phyloP scores from a whole-genome alignment of 2,329 filamentous ascomycete species.

The Aureobasidium vineae region DNA sequence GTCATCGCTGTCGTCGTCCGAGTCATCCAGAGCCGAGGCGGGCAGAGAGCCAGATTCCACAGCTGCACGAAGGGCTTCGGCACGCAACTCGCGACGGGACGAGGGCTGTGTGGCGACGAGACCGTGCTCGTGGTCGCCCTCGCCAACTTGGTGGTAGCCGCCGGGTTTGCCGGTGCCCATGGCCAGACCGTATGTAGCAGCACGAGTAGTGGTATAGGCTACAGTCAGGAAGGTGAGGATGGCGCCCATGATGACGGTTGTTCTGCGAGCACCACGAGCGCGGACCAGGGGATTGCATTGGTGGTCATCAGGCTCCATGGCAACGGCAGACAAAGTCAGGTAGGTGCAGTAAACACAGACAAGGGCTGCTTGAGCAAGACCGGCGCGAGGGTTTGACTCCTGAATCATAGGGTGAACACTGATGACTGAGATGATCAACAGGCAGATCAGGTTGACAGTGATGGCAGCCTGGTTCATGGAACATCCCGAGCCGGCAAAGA shows the following conservation, averaged over 20 bases:
- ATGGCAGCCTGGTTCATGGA: conserved; percentile 97
- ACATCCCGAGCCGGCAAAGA: conserved; percentile 80
- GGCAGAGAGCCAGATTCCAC: conserved; percentile 91
- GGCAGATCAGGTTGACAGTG: conserved; percentile 83
- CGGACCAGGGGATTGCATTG: conserved; percentile 89
- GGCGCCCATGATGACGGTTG: conserved; percentile 86
- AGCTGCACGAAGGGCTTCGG: conserved; percentile 83
- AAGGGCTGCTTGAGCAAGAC: conserved; percentile 95
- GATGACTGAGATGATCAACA: conserved; percentile 74
- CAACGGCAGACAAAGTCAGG: conserved; percentile 95
- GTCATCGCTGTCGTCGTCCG: conserved; percentile 61
- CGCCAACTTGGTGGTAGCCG: conserved; percentile 58
- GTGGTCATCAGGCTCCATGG: conserved; percentile 95
- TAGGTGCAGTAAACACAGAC: conserved; percentile 98
- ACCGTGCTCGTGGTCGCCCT: conserved; percentile 76
- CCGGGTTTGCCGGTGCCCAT: conserved; percentile 60
- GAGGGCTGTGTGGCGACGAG: conserved; percentile 83
- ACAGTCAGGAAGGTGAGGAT: conserved; percentile 96
- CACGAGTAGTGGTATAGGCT: conserved; percentile 94
- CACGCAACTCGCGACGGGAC: conserved; percentile 83
- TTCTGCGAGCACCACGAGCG: conserved; percentile 82
- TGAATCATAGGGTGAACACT: conserved; percentile 90
- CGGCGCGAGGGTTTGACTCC: conserved; percentile 87
- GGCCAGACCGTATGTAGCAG: conserved; percentile 84
- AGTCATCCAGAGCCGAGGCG: conserved; percentile 79